A percentile compares a stretch with the other conserved stretches of the same genome.
phyloP scores from a whole-genome alignment of 75 land plant genomes.

The Isoetes taiwanensis region DNA sequence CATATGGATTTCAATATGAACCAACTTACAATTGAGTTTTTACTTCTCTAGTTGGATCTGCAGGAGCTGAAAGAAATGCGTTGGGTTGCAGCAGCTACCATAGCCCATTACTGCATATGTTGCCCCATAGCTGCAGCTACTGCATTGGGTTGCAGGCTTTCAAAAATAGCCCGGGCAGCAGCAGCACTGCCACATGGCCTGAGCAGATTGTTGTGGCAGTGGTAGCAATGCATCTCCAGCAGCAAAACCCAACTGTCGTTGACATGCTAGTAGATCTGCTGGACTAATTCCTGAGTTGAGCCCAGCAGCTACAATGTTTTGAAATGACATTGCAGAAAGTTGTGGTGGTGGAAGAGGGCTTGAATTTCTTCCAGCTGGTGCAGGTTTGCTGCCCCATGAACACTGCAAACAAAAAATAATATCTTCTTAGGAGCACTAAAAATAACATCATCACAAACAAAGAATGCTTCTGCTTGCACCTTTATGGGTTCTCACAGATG shows the following conservation, averaged over 20 bases:
- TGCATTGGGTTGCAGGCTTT: background rate
- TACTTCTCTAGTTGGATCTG: too few relatives aligned
- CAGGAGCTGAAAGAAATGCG: too few relatives aligned
- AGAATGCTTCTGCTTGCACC: background rate
- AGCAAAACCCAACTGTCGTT: constrained; percentile 49
- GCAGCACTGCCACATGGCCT: too few relatives aligned
- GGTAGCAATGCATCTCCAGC: constrained; percentile 57
- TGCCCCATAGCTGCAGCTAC: too few relatives aligned
- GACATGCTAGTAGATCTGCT: constrained; percentile 63
- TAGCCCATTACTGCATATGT: too few relatives aligned
- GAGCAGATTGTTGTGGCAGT: constrained; percentile 51
- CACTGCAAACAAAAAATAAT: constrained; percentile 38
- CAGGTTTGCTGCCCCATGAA: constrained; percentile 99
- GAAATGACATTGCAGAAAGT: constrained; percentile 24
- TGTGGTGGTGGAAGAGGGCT: constrained; percentile 62
- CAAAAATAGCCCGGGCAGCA: background rate
- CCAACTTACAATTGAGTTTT: too few relatives aligned
- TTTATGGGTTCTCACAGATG: constrained; percentile 55
- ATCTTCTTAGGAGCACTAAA: background rate
- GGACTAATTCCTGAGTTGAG: constrained; percentile 38
- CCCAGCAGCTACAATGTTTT: constrained; percentile 23
- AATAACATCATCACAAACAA: background rate
- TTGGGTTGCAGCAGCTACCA: too few relatives aligned
- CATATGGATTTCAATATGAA: too few relatives aligned
- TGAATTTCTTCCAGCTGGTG: constrained; percentile 77